phyloP scores from a whole-genome alignment of 495 filamentous ascomycete genomes.

The Coniosporium apollinis region DNA sequence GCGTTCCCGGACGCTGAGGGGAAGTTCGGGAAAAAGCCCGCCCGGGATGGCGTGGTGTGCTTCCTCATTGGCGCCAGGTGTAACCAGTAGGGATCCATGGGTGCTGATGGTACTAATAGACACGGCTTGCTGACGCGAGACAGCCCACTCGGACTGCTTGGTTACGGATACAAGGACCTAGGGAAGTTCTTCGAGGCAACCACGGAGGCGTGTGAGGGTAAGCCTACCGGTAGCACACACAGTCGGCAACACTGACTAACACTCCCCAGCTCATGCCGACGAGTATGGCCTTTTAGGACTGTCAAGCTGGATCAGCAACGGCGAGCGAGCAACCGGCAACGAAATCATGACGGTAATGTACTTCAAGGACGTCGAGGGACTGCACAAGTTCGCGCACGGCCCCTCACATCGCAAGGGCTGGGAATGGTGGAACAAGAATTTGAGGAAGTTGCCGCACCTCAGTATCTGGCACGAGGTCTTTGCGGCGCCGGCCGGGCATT shows the following conservation, averaged over 20 bases:
- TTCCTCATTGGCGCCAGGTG: slow-evolving; percentile 26
- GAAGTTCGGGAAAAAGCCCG: slow-evolving; percentile 16
- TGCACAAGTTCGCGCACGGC: slow-evolving; percentile 35
- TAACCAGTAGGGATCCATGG: slow-evolving; percentile 23
- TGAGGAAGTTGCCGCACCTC: slow-evolving; percentile 26
- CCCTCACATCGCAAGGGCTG: slow-evolving; percentile 26
- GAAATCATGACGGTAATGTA: slow-evolving; percentile 30
- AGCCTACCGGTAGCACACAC: too few relatives aligned
- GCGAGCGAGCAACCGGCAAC: slow-evolving; percentile 15
- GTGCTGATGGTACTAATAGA: neutral
- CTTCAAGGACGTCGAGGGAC: slow-evolving; percentile 28
- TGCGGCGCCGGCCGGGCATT: slow-evolving; percentile 19
- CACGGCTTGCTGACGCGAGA: neutral
- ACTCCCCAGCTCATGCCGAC: slow-evolving; percentile 6
- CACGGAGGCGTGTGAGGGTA: too few relatives aligned
- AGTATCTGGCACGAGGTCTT: slow-evolving; percentile 35
- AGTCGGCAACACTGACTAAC: slow-evolving; percentile 5
- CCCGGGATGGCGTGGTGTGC: slow-evolving; percentile 21
- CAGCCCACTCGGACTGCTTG: slow-evolving; percentile 8
- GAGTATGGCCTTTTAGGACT: slow-evolving; percentile 13
- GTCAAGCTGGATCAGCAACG: slow-evolving; percentile 5
- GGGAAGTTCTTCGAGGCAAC: slow-evolving; percentile 5
- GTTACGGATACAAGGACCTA: slow-evolving; percentile 5
- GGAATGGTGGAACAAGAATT: slow-evolving; percentile 28
- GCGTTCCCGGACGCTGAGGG: slow-evolving; percentile 24